Conservation (phyloP, 73 alveolate genomes). For the Stentor coeruleus region DNA sequence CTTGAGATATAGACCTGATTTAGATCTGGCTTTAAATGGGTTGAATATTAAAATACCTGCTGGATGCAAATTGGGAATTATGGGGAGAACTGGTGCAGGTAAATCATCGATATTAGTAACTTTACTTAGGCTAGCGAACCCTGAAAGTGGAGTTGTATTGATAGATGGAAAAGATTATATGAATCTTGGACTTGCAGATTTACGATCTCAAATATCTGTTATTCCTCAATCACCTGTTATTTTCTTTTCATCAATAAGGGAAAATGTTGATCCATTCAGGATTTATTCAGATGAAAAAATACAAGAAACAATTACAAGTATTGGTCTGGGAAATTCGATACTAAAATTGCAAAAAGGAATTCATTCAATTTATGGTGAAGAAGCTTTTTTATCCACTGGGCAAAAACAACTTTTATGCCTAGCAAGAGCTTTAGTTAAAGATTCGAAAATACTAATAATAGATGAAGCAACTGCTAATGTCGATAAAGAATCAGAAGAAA, state of each 20-base stretch:
- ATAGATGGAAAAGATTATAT: constrained; percentile 60
- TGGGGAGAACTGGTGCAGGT: constrained; percentile 91
- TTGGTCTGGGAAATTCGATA: no score
- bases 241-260: constrained; percentile 64
- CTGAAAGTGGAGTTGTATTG: constrained; percentile 37
- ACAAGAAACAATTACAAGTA: constrained; percentile 42
- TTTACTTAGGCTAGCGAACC: constrained; percentile 66
- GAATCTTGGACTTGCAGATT: constrained; percentile 58
- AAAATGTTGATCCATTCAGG: constrained; percentile 80
- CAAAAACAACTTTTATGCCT: constrained; percentile 68
- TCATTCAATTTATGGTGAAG: constrained; percentile 59
- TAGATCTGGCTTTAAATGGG: constrained; percentile 30
- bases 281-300: constrained; percentile 55
- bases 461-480: constrained; percentile 93
- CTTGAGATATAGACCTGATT: constrained; percentile 36
- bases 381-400: constrained; percentile 62
- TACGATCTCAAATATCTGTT: constrained; percentile 62
- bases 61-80: constrained; percentile 66
- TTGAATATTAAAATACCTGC: constrained; percentile 24
- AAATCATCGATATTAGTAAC: constrained; percentile 72
- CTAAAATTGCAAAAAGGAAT: no score
- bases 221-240: constrained; percentile 75
- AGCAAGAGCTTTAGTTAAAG: constrained; percentile 70
- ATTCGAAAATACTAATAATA: constrained; percentile 57
- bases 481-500: constrained; percentile 73